Evolutionary conservation across 1,284 basidiomycete genomes (phyloP), one percentile per base, ranked within the genome.

Genomic region (Cutaneotrichosporon arboriforme): DNA sequence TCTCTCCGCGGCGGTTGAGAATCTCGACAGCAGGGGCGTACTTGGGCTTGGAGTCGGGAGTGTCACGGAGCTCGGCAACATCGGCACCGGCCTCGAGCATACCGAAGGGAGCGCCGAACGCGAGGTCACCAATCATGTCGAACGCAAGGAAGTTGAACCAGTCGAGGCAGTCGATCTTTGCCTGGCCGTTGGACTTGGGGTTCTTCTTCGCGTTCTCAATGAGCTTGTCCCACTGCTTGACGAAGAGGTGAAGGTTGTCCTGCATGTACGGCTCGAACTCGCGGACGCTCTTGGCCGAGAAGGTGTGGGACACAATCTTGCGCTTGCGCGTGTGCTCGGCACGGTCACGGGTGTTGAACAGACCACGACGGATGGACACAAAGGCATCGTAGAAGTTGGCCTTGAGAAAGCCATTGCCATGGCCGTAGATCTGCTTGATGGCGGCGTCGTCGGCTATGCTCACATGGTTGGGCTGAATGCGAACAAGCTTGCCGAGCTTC

Each of bases 1-100:
- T 92, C 69, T 92, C 90, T 51, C 91, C 91, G 20, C 91, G 86
- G 55, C 86, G 86, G 72, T 94, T 93, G 51, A 96, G 81, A 59
- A 93, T 90, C 67, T 86, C 77, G 42, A 93, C 84, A 12, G 89
- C 91, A 2, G 88, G 86, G 49, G 90, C 83, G 65, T 84, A 77
- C 36, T 51, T 50, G 31, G 47, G 34, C 26, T 49, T 18, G 22
- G 60, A 50, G 23, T 55, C 38, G 38, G 59, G 52, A 33, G 80
- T 68, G 42, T 82, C 78, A 4, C 80, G 81, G 37, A 83, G 84
- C 8, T 83, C 80, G 1, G 87, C 89, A 12, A 83, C 80, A 69
- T 92, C 89, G 54, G 82, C 81, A 36, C 81, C 85, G 5, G 84
- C 81, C 50, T 82, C 70, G 54, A 96, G 79, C 91, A 96, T 96